Conservation (phyloP, 2,329 filamentous ascomycete genomes). For the Plenodomus tracheiphilus region DNA sequence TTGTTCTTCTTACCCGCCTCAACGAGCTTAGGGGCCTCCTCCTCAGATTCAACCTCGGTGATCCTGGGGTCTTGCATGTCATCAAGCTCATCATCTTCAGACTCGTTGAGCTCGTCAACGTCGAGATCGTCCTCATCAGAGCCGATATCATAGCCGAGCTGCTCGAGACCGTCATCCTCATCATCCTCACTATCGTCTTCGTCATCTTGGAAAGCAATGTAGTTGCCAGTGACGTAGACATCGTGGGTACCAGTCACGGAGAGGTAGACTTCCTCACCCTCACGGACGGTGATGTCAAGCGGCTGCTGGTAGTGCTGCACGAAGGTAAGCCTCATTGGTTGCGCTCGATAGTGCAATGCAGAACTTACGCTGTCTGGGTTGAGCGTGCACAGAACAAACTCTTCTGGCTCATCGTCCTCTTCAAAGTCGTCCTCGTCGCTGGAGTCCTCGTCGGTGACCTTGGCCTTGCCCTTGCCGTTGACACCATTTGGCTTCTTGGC, state of each 20-base stretch:
- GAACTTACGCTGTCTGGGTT: slow-evolving; percentile 82
- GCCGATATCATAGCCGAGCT: slow-evolving; percentile 79
- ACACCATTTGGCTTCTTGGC: slow-evolving; percentile 56
- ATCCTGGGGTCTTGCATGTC: slow-evolving; percentile 78
- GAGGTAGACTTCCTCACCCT: slow-evolving; percentile 91
- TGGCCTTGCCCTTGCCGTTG: slow-evolving; percentile 56
- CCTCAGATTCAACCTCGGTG: slow-evolving; percentile 79
- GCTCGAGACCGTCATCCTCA: slow-evolving; percentile 59
- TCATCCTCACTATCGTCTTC: slow-evolving; percentile 63
- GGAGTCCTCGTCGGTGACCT: slow-evolving; percentile 72
- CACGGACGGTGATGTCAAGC: slow-evolving; percentile 86
- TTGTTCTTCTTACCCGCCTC: slow-evolving; percentile 65
- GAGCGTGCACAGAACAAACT: slow-evolving; percentile 93
- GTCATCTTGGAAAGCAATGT: slow-evolving; percentile 71
- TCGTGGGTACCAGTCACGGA: slow-evolving; percentile 86
- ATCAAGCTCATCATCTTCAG: slow-evolving; percentile 52
- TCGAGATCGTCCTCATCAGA: slow-evolving; percentile 77
- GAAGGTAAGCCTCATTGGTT: slow-evolving; percentile 31
- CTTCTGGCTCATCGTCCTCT: slow-evolving; percentile 69
- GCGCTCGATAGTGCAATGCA: slow-evolving; percentile 26
- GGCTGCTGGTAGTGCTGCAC: slow-evolving; percentile 91
- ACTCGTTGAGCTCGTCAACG: slow-evolving; percentile 52
- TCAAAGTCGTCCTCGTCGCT: slow-evolving; percentile 67
- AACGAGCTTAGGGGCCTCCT: slow-evolving; percentile 62
- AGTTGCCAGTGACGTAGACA: slow-evolving; percentile 94